Base-by-base conservation (phyloP, 768 basidiomycete species). In the Suillus paluster region DNA sequence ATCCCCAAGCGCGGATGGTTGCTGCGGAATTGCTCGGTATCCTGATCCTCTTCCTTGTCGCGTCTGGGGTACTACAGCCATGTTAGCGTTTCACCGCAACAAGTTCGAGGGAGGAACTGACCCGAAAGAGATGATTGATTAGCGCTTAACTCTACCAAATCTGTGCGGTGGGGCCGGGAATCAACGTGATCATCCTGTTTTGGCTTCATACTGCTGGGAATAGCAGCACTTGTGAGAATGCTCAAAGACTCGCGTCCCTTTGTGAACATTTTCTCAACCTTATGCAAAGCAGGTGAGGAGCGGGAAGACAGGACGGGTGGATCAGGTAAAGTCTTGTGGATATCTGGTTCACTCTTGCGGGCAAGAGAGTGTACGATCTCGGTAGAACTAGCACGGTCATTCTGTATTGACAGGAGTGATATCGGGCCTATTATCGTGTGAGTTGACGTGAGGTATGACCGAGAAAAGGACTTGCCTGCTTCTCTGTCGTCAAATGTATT, bases 231-330 rank as follows among this genome's bases (percentile, higher is more conserved):
- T 30, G 75, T 58, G 52, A 77, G 68, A 61, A 73, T 68, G 56
- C 50, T 68, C 53, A 78, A 67, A 2, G 71, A 69, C 41, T 70
- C 70, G 9, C 70, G 75, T 15, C 71, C 67, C 59, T 70, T 74
- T 52, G 71, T 75, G 1, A 77, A 66, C 4, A 75, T 68, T 52
- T 71, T 75, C 54, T 74, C 78, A 17, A 75, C 74, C 66, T 73
- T 75, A 63, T 75, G 68, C 52, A 72, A 66, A 0, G 75, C 65
- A 11, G 62, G 64, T 11, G 71, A 66, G 21, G 68, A 68, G n/a
- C 73, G 75, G 1, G 58, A 49, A n/a, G 62, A 1, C 6, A 21
- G 17, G 19, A 25, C 23, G 6, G 54, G 23, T 25, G 19, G 5
- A 11, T 30, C 27, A 30, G 36, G 23, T 30, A 30, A 30, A 25